A percentile compares a stretch with the other conserved stretches of the same genome.
These are phyloP conservation scores for Rhizomucor pusillus DNA, from an alignment of 371 early-diverging fungal species.

Conservation along the genomic window DNA sequence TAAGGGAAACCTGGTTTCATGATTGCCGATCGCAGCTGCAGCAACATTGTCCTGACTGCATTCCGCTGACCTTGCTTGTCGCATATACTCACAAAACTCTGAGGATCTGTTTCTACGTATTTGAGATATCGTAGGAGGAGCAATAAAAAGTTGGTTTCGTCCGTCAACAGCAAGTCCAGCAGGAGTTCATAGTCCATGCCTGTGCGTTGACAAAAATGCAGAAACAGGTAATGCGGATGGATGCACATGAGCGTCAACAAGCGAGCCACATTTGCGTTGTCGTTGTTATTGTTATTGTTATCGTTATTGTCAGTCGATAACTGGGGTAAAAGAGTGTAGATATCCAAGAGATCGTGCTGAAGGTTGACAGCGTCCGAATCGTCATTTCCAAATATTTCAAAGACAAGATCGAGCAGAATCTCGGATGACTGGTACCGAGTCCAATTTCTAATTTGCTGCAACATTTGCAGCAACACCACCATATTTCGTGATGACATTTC, in stretches of 20 bases:
- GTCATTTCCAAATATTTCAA: constrained; percentile 15
- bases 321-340: neutral
- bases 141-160: constrained; percentile 16
- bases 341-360: constrained; percentile 12
- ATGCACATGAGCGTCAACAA: constrained; percentile 5
- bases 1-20: constrained; percentile 16
- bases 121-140: constrained; percentile 17
- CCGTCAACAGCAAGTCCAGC: constrained; percentile 18
- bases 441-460: neutral
- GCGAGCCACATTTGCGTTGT: too few relatives aligned
- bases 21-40: constrained; percentile 1
- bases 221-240: constrained; percentile 14
- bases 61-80: neutral
- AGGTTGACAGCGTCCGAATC: constrained; percentile 17
- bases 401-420: constrained; percentile 7
- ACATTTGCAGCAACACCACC: neutral
- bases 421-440: constrained; percentile 1
- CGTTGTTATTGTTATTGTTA: neutral
- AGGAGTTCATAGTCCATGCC: constrained; percentile 16
- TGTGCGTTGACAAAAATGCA: constrained; percentile 12
- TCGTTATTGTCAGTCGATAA: neutral
- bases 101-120: constrained; percentile 8
- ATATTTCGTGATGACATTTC: neutral
- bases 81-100: constrained; percentile 2
- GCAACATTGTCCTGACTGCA: constrained; percentile 2